These are phyloP conservation scores for Leucoagaricus sp. DNA, from an alignment of 1,284 basidiomycete species.

Conservation along the genomic window DNA sequence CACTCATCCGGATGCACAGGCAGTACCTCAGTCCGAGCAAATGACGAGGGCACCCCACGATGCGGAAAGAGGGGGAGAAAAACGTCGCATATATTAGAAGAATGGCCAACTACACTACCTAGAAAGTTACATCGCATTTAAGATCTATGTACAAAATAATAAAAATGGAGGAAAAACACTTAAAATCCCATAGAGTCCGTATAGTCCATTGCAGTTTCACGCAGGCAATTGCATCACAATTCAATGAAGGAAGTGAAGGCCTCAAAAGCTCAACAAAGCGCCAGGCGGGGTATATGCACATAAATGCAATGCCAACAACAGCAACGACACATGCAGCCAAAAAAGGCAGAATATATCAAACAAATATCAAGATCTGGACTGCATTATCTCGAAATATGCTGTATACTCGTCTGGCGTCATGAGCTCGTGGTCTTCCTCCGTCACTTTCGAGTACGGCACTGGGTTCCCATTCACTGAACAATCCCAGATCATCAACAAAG, in stretches of 20 bases:
- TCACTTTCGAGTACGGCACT: conserved; percentile 70
- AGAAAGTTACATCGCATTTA: conserved; percentile 10
- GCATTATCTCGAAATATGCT: conserved; percentile 69
- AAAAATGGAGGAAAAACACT: background rate
- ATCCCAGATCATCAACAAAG: background rate
- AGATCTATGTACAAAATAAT: conserved; percentile 10
- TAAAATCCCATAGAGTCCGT: too few relatives aligned
- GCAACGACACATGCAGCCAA: background rate
- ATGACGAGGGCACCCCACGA: background rate
- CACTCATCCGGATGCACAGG: too few relatives aligned
- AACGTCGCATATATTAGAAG: conserved; percentile 3
- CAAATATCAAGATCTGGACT: conserved; percentile 9
- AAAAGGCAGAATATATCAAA: background rate
- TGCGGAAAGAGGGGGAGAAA: background rate
- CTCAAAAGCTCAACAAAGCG: background rate
- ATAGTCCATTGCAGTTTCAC: too few relatives aligned
- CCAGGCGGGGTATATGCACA: background rate
- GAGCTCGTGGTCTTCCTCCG: conserved; percentile 79
- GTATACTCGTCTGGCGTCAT: conserved; percentile 87
- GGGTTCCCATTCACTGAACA: conserved; percentile 65
- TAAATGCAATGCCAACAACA: too few relatives aligned
- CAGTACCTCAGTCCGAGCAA: too few relatives aligned
- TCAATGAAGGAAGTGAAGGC: too few relatives aligned
- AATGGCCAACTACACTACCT: background rate
- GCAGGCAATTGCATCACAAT: too few relatives aligned